Evolutionary conservation across 495 filamentous ascomycete species (phyloP).

Genomic region (Podospora sp.): DNA sequence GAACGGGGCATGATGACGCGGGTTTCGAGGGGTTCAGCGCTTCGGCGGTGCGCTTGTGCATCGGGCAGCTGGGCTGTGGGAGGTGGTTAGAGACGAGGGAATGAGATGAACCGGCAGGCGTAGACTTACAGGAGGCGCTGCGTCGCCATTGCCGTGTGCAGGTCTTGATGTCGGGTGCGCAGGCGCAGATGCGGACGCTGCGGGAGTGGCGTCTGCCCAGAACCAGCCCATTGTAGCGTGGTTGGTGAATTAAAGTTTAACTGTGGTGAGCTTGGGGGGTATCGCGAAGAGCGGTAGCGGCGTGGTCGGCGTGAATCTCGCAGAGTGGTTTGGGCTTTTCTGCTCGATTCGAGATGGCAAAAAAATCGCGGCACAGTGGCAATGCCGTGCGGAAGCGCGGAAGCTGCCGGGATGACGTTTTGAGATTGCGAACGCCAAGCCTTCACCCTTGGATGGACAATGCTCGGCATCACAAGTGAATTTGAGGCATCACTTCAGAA

Average conservation of each 20-base stretch:
- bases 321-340: background rate
- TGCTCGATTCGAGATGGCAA: slow-evolving; percentile 13
- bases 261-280: background rate
- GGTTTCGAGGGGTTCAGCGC: slow-evolving; percentile 40
- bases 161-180: slow-evolving; percentile 23
- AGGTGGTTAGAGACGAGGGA: slow-evolving; percentile 30
- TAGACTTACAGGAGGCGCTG: slow-evolving; percentile 69
- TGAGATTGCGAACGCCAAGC: slow-evolving; percentile 9
- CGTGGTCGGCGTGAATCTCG: background rate
- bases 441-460: background rate
- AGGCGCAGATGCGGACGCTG: slow-evolving; percentile 39
- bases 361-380: slow-evolving; percentile 21
- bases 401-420: slow-evolving; percentile 23
- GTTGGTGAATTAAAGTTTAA: background rate
- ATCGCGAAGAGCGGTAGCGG: background rate
- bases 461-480: background rate
- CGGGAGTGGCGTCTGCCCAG: slow-evolving; percentile 75
- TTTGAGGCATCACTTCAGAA: too few relatives aligned
- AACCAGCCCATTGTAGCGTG: slow-evolving; percentile 86
- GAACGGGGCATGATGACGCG: slow-evolving; percentile 46
- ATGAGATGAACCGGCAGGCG: background rate
- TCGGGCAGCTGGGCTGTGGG: slow-evolving; percentile 82
- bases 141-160: slow-evolving; percentile 43
- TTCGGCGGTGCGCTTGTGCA: slow-evolving; percentile 69
- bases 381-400: slow-evolving; percentile 19